A percentile compares a stretch with the other conserved stretches of the same genome.
These are phyloP conservation scores for Zoysia matrella DNA, from an alignment of 202 grass and related monocot species.

Conservation along the genomic window DNA sequence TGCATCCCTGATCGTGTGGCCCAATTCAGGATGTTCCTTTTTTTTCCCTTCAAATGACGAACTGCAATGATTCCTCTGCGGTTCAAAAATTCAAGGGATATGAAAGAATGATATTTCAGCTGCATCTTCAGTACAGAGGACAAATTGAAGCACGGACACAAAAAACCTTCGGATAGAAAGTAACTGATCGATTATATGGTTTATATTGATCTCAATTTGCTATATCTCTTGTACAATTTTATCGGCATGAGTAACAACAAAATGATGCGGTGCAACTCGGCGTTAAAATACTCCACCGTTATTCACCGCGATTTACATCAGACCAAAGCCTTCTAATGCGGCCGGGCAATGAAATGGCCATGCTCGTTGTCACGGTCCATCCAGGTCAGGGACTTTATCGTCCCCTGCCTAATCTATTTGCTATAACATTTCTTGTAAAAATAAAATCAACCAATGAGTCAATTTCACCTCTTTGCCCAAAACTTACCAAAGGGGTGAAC, in stretches of 20 bases:
- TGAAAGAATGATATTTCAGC: too few relatives aligned
- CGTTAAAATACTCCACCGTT: conserved; percentile 46
- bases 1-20: too few relatives aligned
- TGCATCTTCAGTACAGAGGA: background rate
- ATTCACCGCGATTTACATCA: conserved; percentile 44
- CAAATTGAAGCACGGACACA: background rate
- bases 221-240: conserved; percentile 19
- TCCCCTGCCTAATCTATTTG: conserved; percentile 31
- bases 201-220: background rate
- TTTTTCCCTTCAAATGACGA: too few relatives aligned
- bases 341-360: conserved; percentile 25
- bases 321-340: background rate
- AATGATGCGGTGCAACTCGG: conserved; percentile 24
- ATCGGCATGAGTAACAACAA: conserved; percentile 16
- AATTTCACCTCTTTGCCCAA: conserved; percentile 42
- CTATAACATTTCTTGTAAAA: conserved; percentile 45
- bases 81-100: too few relatives aligned
- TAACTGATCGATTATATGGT: conserved; percentile 34
- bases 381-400: background rate
- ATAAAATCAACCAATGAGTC: conserved; percentile 50
- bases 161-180: background rate
- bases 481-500: conserved; percentile 39
- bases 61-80: background rate
- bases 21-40: too few relatives aligned
- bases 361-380: conserved; percentile 31